phyloP scores from a whole-genome alignment of 306 rosid genomes.

The Inga laurina region DNA sequence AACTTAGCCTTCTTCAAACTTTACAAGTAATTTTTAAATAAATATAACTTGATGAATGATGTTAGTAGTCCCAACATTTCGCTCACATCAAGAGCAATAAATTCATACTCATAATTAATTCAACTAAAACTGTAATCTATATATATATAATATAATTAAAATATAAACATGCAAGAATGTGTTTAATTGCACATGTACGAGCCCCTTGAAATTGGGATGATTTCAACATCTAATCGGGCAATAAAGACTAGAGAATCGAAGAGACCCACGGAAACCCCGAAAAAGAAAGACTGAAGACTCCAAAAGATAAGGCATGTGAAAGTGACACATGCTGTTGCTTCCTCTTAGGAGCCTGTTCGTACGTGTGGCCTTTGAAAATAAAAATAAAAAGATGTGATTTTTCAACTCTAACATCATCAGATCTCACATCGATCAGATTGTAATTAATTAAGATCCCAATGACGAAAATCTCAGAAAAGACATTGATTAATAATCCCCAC shows the following conservation, averaged over 20 bases:
- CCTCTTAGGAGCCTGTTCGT: background rate
- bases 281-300: background rate
- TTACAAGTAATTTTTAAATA: no score
- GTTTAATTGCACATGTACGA: background rate
- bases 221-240: background rate
- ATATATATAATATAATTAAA: no score
- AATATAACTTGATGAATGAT: no score
- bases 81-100: no score
- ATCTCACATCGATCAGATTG: background rate
- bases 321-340: background rate
- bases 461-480: background rate
- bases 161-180: background rate
- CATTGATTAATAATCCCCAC: background rate
- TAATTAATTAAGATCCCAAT: background rate
- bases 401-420: background rate
- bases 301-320: background rate
- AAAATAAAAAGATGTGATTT: background rate
- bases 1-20: no score
- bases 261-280: background rate
- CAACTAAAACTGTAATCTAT: no score
- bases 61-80: no score
- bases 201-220: background rate
- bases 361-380: background rate
- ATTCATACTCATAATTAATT: no score
- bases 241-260: background rate